These are phyloP conservation scores for Linaria vulgaris DNA, from an alignment of 257 asterid genomes.

Conservation along the genomic window DNA sequence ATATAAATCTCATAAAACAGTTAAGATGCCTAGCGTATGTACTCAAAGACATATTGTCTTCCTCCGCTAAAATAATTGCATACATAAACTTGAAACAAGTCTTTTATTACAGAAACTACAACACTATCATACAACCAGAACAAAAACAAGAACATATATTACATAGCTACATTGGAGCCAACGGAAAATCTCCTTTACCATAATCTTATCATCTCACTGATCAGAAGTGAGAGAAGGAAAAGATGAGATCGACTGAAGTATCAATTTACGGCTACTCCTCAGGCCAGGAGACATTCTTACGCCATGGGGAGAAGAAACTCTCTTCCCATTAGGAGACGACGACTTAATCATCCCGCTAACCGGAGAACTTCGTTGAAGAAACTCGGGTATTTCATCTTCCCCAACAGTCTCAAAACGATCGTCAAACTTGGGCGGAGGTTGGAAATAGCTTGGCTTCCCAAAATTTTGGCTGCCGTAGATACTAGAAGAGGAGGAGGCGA, in stretches of 20 bases:
- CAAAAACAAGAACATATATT: constrained; percentile 22
- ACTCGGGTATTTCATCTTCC: constrained; percentile 74
- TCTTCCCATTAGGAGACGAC: constrained; percentile 76
- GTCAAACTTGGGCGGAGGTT: constrained; percentile 58
- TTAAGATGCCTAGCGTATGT: too few species aligned
- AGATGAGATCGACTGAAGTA: constrained; percentile 68
- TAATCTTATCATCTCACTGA: constrained; percentile 33
- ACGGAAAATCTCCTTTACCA: constrained; percentile 15
- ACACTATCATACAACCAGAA: background rate
- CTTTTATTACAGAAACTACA: background rate
- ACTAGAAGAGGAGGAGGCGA: constrained; percentile 52
- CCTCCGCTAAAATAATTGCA: background rate
- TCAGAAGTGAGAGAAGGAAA: constrained; percentile 64
- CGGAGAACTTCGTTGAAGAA: constrained; percentile 67
- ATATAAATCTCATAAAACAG: too few species aligned
- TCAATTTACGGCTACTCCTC: constrained; percentile 64
- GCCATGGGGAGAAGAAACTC: constrained; percentile 69
- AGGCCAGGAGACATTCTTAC: constrained; percentile 35
- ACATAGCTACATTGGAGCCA: constrained; percentile 31
- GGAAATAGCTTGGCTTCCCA: constrained; percentile 43
- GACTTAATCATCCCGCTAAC: constrained; percentile 48
- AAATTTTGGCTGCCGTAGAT: constrained; percentile 36
- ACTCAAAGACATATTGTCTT: too few species aligned
- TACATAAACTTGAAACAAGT: background rate
- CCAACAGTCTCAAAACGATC: constrained; percentile 44